Conservation (phyloP, 495 filamentous ascomycete genomes). For the Hypoxylon cercidicola region DNA sequence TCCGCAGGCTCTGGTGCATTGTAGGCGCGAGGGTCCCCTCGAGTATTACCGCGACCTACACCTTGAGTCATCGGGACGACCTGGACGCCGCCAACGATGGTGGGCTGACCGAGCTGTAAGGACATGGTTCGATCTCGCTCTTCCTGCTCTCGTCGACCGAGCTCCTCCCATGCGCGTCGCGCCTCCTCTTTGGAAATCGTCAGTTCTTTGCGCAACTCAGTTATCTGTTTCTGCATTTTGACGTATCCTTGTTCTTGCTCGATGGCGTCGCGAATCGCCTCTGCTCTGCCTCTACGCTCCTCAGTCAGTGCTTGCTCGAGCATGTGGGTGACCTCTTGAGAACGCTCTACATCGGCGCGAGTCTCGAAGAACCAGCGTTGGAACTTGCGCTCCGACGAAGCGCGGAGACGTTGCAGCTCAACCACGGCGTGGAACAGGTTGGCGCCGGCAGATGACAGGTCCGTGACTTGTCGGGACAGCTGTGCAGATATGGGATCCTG, state of each 20-base stretch:
- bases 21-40: slow-evolving; percentile 52
- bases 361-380: slow-evolving; percentile 99
- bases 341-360: slow-evolving; percentile 83
- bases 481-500: slow-evolving; percentile 85
- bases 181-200: slow-evolving; percentile 97
- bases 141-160: slow-evolving; percentile 92
- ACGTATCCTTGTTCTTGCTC: slow-evolving; percentile 72
- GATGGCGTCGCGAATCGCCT: slow-evolving; percentile 70
- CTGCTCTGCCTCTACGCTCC: slow-evolving; percentile 75
- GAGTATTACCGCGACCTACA: slow-evolving; percentile 70
- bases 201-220: slow-evolving; percentile 89
- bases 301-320: slow-evolving; percentile 76
- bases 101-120: slow-evolving; percentile 87
- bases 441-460: slow-evolving; percentile 93
- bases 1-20: slow-evolving; percentile 53
- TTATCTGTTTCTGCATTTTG: slow-evolving; percentile 77
- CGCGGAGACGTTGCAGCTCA: slow-evolving; percentile 93
- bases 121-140: slow-evolving; percentile 90
- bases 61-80: slow-evolving; percentile 95
- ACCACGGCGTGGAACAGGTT: slow-evolving; percentile 98
- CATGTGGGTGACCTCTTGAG: slow-evolving; percentile 84
- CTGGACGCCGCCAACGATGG: slow-evolving; percentile 90
- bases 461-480: slow-evolving; percentile 91
- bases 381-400: slow-evolving; percentile 96
- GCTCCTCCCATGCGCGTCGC: slow-evolving; percentile 94